These are phyloP conservation scores for Parietaria judaica DNA, from an alignment of 306 rosid genomes.

Conservation along the genomic window DNA sequence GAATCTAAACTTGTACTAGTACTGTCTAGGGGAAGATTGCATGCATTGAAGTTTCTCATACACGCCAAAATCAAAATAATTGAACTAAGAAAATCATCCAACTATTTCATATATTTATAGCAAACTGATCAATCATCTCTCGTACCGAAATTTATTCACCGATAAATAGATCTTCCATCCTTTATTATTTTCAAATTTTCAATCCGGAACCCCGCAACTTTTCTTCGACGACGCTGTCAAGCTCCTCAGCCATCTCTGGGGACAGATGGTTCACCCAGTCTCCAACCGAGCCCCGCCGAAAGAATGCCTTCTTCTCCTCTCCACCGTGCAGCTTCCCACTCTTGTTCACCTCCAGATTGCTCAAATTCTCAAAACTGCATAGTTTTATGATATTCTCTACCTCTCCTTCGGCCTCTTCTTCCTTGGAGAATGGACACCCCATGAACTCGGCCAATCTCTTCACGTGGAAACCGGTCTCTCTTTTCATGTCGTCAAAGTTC, in stretches of 20 bases:
- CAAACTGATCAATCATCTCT: too few relatives aligned
- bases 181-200: neutral
- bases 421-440: slow-evolving; percentile 22
- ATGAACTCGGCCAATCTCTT: slow-evolving; percentile 26
- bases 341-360: slow-evolving; percentile 31
- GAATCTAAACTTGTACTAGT: too few relatives aligned
- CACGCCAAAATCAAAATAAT: too few relatives aligned
- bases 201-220: slow-evolving; percentile 14
- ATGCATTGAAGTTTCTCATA: too few relatives aligned
- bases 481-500: slow-evolving; percentile 27
- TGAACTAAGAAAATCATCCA: too few relatives aligned
- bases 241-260: slow-evolving; percentile 8
- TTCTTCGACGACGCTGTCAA: slow-evolving; percentile 4
- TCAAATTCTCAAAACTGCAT: slow-evolving; percentile 31
- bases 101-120: too few relatives aligned
- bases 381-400: slow-evolving; percentile 16
- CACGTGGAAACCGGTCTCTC: slow-evolving; percentile 5
- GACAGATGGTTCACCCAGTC: slow-evolving; percentile 27
- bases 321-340: slow-evolving; percentile 19
- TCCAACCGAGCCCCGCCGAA: slow-evolving; percentile 27
- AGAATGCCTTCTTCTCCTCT: slow-evolving; percentile 9
- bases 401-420: slow-evolving; percentile 23
- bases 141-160: too few relatives aligned
- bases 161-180: too few relatives aligned
- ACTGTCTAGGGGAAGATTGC: too few relatives aligned